Conservation (phyloP, 305 asterid species). For the Solanum aculeatissimum region DNA sequence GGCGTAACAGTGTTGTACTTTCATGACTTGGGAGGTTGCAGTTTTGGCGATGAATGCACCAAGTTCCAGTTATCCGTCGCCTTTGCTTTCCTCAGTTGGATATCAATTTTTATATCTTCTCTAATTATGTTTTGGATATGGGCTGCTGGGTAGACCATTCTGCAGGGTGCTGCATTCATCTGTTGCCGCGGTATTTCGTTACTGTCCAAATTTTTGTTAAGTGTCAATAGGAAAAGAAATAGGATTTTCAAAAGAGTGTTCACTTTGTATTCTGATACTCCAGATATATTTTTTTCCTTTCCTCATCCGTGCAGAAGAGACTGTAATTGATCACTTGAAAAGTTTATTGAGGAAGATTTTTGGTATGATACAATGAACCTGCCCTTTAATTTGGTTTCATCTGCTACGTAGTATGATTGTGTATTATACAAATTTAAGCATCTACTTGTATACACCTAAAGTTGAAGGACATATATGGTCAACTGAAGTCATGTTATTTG, state of each 20-base stretch:
- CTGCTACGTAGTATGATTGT: too few relatives aligned
- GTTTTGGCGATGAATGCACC: conserved; percentile 29
- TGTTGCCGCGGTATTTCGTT: neutral
- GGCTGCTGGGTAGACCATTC: conserved; percentile 22
- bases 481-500: neutral
- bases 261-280: neutral
- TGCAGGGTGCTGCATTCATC: neutral
- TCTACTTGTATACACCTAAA: too few relatives aligned
- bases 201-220: neutral
- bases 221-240: neutral
- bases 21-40: conserved; percentile 32
- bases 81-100: conserved; percentile 41
- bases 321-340: neutral
- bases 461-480: too few relatives aligned
- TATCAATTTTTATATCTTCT: conserved; percentile 25
- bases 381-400: too few relatives aligned
- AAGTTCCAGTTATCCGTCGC: conserved; percentile 36
- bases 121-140: conserved; percentile 40
- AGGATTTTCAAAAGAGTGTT: neutral
- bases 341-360: neutral
- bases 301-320: neutral
- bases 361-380: too few relatives aligned
- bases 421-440: too few relatives aligned
- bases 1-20: conserved; percentile 36
- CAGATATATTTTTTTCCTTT: neutral